Base-by-base conservation (phyloP, 2,329 filamentous ascomycete species). In the Aureobasidium zeae region DNA sequence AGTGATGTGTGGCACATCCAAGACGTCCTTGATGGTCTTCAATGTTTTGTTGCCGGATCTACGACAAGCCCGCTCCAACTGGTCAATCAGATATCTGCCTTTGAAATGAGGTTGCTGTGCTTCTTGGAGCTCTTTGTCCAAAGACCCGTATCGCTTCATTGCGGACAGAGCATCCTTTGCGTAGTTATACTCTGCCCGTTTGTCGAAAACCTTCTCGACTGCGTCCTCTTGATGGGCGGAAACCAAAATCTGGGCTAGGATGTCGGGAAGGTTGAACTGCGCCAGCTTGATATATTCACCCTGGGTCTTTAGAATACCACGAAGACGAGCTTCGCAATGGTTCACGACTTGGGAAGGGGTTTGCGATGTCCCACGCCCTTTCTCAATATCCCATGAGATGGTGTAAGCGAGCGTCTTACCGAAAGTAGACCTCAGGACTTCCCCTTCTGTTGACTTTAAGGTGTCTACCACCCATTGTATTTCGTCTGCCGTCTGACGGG, bases 91-190 rank as follows among this genome's bases (percentile, higher is more conserved):
- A 54, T 82, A 83, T 52, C 81, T 86, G 20, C 81, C 80, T 52
- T 76, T 81, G 64, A 95, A 96, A 42, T 78, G 80, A 3, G 91
- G 91, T 55, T 96, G 88, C 52, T 94, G 87, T 45, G 82, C 85
- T 9, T 81, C 70, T 3, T 86, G 83, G 6, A 95, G 66, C 10
- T 67, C 63, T 20, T 75, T 72, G 2, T 69, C 66, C 1, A 87
- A 87, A 50, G 79, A 69, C 21, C 83, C 77, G 51, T 81, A 78
- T 3, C 60, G 63, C 51, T 78, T 81, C 56, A 98, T 94, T 20
- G 76, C 71, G 12, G 68, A 66, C 63, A 94, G 73, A 21, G 74
- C 76, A 20, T 77, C 66, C 2, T 74, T 73, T 3, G 86, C 80
- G 43, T 76, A 71, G 1, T 63, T 59, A 42, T 84, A 78, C 1